Base-by-base conservation (phyloP, 257 asterid species). In the Paulownia fortunei region DNA sequence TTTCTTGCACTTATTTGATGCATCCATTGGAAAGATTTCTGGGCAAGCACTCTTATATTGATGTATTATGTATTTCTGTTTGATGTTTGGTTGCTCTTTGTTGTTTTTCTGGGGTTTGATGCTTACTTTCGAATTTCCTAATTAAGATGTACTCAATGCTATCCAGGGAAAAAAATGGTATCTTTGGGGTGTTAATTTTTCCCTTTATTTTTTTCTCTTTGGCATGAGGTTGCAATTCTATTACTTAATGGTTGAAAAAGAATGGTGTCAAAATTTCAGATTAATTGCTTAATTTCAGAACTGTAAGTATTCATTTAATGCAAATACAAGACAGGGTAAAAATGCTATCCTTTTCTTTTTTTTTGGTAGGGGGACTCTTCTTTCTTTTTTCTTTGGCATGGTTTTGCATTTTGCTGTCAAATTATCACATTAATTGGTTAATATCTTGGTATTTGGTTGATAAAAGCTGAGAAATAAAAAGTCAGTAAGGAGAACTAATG, bases 271-370 rank as follows among this genome's bases (percentile, higher is more conserved):
- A 36, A 42, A 24, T 39, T 41, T 91, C 21, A 72, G 54, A 68
- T 73, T 54, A 58, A 36, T 24, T 79, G 36, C 8, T 64, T 63
- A 27, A 46, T 78, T 37, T 32, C 7, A 15, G 65, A 58, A 15
- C 19, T 73, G 59, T 62, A 62, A 39, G 34, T 21, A 8, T 72
- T 13, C 12, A 56, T 47, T 76, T 26, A 37, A 16, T 61, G 63
- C 74, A 52, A 3, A 21, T 82, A 21, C 77, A 60, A 76, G 84
- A 83, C 68, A 82, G 77, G 18, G 61, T 69, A 15, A 83, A 73
- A 49, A 66, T 60, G 44, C 61, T 82, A 30, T 72, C 84, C 55
- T 74, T 87, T 12, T 46, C 0, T 55, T 68, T n/a, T 27, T 36
- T 11, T n/a, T 52, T 54, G 72, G 7, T 32, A 5, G 11, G 8